Evolutionary conservation across 2,329 filamentous ascomycete species (phyloP).

Genomic region (Myriosclerotinia scirpicola): DNA sequence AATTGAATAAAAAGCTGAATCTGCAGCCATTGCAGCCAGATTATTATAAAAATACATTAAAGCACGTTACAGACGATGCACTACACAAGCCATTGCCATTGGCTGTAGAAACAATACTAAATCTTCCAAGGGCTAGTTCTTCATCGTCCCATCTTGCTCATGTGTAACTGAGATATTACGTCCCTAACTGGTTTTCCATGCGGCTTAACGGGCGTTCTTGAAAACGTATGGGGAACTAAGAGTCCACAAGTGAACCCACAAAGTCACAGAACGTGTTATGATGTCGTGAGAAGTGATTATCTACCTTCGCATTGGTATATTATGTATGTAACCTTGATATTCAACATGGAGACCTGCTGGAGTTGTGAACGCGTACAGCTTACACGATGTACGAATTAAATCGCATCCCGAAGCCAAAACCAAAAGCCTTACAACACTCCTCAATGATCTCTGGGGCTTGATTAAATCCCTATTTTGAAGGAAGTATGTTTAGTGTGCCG

Average conservation of each 20-base stretch:
- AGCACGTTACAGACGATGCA: conserved; percentile 25
- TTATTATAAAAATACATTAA: conserved; percentile 26
- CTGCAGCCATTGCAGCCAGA: conserved; percentile 24
- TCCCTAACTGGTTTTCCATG: background rate
- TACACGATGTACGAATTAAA: too few species aligned
- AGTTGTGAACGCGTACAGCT: background rate
- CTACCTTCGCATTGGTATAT: conserved; percentile 2
- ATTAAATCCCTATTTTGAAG: too few species aligned
- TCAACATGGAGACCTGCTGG: background rate
- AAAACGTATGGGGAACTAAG: background rate
- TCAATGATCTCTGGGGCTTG: too few species aligned
- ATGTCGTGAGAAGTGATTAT: background rate
- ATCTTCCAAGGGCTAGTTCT: background rate
- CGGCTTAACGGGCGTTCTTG: background rate
- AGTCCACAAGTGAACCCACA: background rate
- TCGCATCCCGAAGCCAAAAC: too few species aligned
- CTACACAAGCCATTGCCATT: conserved; percentile 9
- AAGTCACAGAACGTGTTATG: background rate
- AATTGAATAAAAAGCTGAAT: conserved; percentile 31
- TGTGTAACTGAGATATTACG: background rate
- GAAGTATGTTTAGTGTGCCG: too few species aligned
- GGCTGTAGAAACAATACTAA: conserved; percentile 19
- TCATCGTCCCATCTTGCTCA: background rate
- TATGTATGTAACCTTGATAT: conserved; percentile 8
- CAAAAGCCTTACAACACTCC: too few species aligned